These are phyloP conservation scores for Paecilomyces sp. DNA, from an alignment of 2,329 filamentous ascomycete genomes.

Conservation along the genomic window DNA sequence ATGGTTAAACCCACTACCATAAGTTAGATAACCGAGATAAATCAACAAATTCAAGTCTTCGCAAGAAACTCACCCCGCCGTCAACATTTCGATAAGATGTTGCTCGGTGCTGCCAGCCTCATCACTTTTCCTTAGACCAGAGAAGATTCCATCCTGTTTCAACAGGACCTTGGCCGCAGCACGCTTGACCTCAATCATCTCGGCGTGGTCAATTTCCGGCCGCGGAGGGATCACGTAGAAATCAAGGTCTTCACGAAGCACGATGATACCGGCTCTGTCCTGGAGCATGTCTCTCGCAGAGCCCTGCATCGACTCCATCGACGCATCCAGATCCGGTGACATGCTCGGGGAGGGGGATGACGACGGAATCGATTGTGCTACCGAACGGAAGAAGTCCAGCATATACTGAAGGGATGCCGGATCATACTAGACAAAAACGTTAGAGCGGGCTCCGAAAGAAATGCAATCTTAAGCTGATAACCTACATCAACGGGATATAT, in stretches of 20 bases:
- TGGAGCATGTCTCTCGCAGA: slow-evolving; percentile 71
- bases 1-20: slow-evolving; percentile 80
- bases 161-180: slow-evolving; percentile 82
- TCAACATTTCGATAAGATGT: slow-evolving; percentile 98
- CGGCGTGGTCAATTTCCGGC: slow-evolving; percentile 71
- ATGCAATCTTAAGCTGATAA: slow-evolving; percentile 16
- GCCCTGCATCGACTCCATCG: slow-evolving; percentile 64
- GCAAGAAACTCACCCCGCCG: slow-evolving; percentile 68
- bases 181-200: slow-evolving; percentile 96
- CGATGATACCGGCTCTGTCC: slow-evolving; percentile 91
- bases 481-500: slow-evolving; percentile 96
- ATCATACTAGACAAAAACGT: slow-evolving; percentile 66
- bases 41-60: neutral
- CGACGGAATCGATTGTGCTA: slow-evolving; percentile 82
- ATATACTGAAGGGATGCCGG: slow-evolving; percentile 95
- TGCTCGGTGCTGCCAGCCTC: slow-evolving; percentile 95
- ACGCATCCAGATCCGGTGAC: slow-evolving; percentile 51
- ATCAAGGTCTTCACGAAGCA: slow-evolving; percentile 89
- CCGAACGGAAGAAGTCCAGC: slow-evolving; percentile 95
- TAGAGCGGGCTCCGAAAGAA: neutral
- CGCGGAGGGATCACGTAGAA: slow-evolving; percentile 93
- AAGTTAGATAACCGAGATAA: slow-evolving; percentile 8
- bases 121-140: slow-evolving; percentile 86
- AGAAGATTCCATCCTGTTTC: slow-evolving; percentile 90
- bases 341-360: slow-evolving; percentile 60